phyloP scores from a whole-genome alignment of 371 early-diverging fungal genomes.

The Dinochytrium kinnereticum region DNA sequence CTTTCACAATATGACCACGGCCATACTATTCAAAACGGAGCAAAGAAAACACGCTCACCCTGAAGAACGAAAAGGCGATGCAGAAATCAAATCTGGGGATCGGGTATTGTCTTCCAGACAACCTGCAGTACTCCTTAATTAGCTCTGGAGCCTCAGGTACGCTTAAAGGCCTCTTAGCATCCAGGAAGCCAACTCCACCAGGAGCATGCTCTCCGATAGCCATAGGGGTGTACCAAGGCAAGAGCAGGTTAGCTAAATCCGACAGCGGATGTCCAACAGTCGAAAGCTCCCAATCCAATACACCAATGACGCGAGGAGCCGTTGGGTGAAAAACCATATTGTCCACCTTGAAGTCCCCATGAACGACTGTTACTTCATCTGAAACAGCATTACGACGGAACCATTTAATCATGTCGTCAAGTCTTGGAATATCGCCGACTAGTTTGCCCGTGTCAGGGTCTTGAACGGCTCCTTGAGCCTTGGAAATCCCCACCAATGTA shows the following conservation, averaged over 20 bases:
- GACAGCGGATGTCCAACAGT: constrained; percentile 93
- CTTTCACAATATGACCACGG: too few relatives aligned
- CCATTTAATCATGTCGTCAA: constrained; percentile 77
- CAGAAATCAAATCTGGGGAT: constrained; percentile 68
- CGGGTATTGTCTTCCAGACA: constrained; percentile 63
- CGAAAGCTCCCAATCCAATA: constrained; percentile 96
- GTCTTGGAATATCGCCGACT: constrained; percentile 72
- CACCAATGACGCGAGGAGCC: constrained; percentile 79
- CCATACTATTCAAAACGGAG: neutral
- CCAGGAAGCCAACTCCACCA: constrained; percentile 31
- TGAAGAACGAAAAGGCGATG: constrained; percentile 70
- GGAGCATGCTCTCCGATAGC: constrained; percentile 9
- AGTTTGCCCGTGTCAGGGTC: constrained; percentile 56
- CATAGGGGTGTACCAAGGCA: constrained; percentile 66
- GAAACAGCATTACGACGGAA: constrained; percentile 67
- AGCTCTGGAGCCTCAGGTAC: constrained; percentile 69
- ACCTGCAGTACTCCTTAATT: constrained; percentile 68
- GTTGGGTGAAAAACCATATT: constrained; percentile 84
- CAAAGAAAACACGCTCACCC: constrained; percentile 45
- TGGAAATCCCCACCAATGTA: constrained; percentile 70
- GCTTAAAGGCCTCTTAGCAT: constrained; percentile 52
- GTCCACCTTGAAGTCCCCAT: constrained; percentile 92
- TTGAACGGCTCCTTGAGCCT: constrained; percentile 67
- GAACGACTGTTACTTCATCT: constrained; percentile 82
- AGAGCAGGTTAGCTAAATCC: constrained; percentile 86